These are phyloP conservation scores for Trametes cubensis DNA, from an alignment of 768 basidiomycete genomes.

Conservation along the genomic window DNA sequence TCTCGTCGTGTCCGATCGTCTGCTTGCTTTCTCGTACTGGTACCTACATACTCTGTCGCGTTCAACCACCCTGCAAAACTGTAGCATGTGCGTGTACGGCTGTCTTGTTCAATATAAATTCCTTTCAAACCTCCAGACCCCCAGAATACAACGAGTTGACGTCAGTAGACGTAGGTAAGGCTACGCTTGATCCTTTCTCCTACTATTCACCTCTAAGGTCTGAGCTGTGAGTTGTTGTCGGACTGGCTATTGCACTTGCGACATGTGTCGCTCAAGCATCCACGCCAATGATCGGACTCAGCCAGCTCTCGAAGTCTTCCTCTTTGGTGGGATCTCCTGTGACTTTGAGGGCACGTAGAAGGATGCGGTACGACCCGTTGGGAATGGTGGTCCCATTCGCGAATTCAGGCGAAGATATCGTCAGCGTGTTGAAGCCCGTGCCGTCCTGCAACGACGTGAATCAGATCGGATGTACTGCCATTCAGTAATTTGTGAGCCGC, in stretches of 20 bases:
- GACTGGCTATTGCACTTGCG: too few relatives aligned
- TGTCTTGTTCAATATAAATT: conserved; percentile 34
- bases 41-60: conserved; percentile 30
- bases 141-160: not conserved
- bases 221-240: too few relatives aligned
- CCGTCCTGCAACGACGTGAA: conserved; percentile 27
- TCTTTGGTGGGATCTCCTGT: conserved; percentile 45
- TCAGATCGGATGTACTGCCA: not conserved
- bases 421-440: conserved; percentile 35
- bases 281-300: conserved; percentile 37
- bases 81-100: conserved; percentile 49
- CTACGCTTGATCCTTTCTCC: too few relatives aligned
- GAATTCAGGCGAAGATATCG: conserved; percentile 33
- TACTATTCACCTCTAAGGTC: too few relatives aligned
- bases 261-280: not conserved
- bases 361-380: conserved; percentile 45
- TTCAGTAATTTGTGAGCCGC: not conserved
- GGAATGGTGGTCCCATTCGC: conserved; percentile 46
- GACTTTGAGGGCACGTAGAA: conserved; percentile 47
- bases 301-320: conserved; percentile 48
- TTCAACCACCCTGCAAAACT: conserved; percentile 36
- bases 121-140: conserved; percentile 18
- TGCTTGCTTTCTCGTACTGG: conserved; percentile 30
- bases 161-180: too few relatives aligned
- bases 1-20: conserved; percentile 21